Percentiles rank a stretch among this genome's conserved stretches.
Conservation (phyloP, 345 rosid species). For the Microthlaspi erraticum region DNA sequence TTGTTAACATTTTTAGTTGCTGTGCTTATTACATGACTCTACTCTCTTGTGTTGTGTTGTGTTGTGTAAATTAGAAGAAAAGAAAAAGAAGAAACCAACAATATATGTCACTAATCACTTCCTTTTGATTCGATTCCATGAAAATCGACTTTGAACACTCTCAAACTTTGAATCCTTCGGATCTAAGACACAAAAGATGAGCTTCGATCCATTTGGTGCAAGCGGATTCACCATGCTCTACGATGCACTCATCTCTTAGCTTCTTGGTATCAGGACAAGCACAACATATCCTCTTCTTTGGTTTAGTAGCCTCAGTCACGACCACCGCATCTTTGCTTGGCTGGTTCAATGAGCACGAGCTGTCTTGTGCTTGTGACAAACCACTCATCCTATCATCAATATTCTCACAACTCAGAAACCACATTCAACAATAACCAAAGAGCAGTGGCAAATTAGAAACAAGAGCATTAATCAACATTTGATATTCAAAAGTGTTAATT, state of each 20-base stretch:
- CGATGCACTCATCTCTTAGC: conserved; percentile 91
- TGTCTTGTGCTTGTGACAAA: conserved; percentile 49
- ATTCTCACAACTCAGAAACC: conserved; percentile 1
- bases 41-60: background rate
- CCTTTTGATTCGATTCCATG: background rate
- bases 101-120: background rate
- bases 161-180: conserved; percentile 85
- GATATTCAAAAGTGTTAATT: background rate
- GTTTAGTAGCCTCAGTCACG: conserved; percentile 64
- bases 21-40: conserved; percentile 31
- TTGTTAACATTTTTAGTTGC: too few relatives aligned
- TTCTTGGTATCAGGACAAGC: conserved; percentile 92
- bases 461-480: background rate
- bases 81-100: conserved; percentile 31
- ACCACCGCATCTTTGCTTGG: conserved; percentile 49
- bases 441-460: background rate
- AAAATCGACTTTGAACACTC: background rate
- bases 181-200: conserved; percentile 78
- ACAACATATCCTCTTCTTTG: conserved; percentile 90
- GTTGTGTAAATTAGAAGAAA: conserved; percentile 1
- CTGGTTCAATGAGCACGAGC: conserved; percentile 50
- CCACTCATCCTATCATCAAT: conserved; percentile 56
- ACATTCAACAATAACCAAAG: background rate
- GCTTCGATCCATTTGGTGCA: conserved; percentile 94
- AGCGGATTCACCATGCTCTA: conserved; percentile 80